Conservation (phyloP, 495 filamentous ascomycete genomes). For the Podospora australis region DNA sequence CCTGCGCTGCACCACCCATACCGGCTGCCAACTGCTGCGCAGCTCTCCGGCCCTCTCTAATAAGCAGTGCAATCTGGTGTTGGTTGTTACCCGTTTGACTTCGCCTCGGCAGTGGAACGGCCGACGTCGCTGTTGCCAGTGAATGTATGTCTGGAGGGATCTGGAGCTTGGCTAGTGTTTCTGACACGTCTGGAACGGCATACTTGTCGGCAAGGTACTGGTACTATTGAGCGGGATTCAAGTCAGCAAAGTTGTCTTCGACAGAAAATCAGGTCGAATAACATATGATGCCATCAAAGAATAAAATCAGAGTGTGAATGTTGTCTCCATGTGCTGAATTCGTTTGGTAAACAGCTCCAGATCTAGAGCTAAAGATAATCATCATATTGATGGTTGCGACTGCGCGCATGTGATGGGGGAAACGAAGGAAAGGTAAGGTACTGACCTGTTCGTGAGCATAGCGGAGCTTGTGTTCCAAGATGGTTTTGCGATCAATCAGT, state of each 20-base stretch:
- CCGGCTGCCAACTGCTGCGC: conserved; percentile 39
- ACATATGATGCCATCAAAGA: conserved; percentile 24
- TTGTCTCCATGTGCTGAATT: conserved; percentile 47
- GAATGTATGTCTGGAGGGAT: conserved; percentile 46
- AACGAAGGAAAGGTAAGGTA: conserved; percentile 10
- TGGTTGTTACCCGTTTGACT: conserved; percentile 34
- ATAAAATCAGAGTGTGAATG: conserved; percentile 28
- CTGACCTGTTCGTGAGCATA: conserved; percentile 53
- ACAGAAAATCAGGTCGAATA: conserved; percentile 13
- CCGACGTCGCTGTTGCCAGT: conserved; percentile 34
- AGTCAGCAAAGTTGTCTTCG: conserved; percentile 14
- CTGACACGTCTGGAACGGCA: conserved; percentile 47
- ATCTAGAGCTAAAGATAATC: conserved; percentile 72
- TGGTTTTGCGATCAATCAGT: conserved; percentile 47
- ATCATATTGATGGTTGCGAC: conserved; percentile 25
- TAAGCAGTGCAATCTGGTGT: conserved; percentile 48
- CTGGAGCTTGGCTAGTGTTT: conserved; percentile 49
- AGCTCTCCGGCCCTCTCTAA: conserved; percentile 47
- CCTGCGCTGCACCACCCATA: conserved; percentile 33
- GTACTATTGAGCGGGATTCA: conserved; percentile 28
- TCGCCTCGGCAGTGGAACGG: conserved; percentile 46
- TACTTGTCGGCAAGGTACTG: conserved; percentile 53
- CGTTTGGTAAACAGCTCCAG: conserved; percentile 47
- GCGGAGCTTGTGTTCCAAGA: conserved; percentile 51
- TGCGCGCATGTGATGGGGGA: not conserved